Conservation (phyloP, 495 filamentous ascomycete genomes). For the Xylona heveae region DNA sequence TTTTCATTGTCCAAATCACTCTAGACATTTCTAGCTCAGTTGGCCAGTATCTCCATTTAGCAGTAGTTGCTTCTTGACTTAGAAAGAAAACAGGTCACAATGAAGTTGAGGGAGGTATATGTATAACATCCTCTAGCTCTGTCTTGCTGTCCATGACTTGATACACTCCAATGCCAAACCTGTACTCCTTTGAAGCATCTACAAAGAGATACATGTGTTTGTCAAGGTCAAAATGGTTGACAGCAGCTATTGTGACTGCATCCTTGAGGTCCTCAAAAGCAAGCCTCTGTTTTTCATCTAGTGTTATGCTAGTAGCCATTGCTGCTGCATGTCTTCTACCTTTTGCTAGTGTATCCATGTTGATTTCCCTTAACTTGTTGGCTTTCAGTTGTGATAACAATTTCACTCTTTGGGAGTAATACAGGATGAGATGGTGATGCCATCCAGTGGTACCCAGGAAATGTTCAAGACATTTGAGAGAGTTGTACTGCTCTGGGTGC, state of each 20-base stretch:
- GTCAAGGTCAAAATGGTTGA: conserved; percentile 1
- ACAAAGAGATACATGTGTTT: conserved; percentile 3
- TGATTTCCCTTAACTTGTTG: background rate
- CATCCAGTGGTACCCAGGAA: conserved; percentile 3
- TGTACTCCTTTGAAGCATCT: conserved; percentile 1
- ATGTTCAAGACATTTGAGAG: background rate
- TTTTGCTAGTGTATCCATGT: background rate
- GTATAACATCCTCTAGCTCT: background rate
- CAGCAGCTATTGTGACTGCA: background rate
- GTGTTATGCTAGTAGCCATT: background rate
- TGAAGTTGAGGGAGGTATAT: conserved; percentile 1
- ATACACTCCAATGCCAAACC: background rate
- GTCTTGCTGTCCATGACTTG: conserved; percentile 1
- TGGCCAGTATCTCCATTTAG: conserved; percentile 4
- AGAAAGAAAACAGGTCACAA: conserved; percentile 1
- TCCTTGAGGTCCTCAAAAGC: conserved; percentile 1
- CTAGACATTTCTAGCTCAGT: conserved; percentile 5
- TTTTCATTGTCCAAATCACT: conserved; percentile 1
- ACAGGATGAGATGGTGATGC: conserved; percentile 1
- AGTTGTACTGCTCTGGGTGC: no score
- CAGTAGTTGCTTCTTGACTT: background rate
- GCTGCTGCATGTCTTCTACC: background rate
- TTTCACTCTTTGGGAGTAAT: background rate
- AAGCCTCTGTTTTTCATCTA: background rate
- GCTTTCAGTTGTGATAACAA: conserved; percentile 2